phyloP scores from a whole-genome alignment of 306 rosid genomes.

The Prunus salicina region DNA sequence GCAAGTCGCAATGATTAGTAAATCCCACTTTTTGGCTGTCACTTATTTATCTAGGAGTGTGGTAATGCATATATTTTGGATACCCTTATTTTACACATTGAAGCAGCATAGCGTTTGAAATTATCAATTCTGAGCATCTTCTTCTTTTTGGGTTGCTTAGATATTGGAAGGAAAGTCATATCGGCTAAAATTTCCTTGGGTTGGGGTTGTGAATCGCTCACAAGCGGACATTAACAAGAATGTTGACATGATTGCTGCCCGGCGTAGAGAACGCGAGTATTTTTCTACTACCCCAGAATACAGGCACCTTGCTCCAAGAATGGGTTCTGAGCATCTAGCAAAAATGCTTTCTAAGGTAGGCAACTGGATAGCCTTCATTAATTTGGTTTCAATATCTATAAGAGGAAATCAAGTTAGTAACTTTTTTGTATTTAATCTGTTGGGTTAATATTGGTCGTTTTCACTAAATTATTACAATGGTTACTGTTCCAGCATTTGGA shows the following conservation, averaged over 20 bases:
- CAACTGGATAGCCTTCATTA: conserved; percentile 5
- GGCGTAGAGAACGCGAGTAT: conserved; percentile 86
- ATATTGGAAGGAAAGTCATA: conserved; percentile 80
- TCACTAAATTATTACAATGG: not conserved
- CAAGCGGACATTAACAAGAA: conserved; percentile 90
- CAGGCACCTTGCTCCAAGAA: conserved; percentile 80
- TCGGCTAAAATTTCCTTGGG: conserved; percentile 85
- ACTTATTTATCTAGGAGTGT: not conserved
- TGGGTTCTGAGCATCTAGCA: conserved; percentile 98
- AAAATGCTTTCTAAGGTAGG: conserved; percentile 88
- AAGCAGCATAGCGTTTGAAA: not conserved
- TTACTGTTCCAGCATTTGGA: conserved; percentile 78
- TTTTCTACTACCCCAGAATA: conserved; percentile 79
- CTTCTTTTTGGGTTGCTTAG: conserved; percentile 42
- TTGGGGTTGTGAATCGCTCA: conserved; percentile 92
- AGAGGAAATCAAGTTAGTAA: not conserved
- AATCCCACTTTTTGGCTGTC: not conserved
- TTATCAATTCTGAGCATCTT: conserved; percentile 14
- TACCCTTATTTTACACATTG: not conserved
- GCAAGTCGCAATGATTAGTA: not conserved
- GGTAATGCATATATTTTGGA: not conserved
- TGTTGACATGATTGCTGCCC: conserved; percentile 97
- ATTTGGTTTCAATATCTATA: not conserved
- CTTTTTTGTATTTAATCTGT: not conserved
- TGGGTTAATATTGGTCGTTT: not conserved